Evolutionary conservation across 306 rosid species (phyloP).

Genomic region (Ammopiptanthus mongolicus): DNA sequence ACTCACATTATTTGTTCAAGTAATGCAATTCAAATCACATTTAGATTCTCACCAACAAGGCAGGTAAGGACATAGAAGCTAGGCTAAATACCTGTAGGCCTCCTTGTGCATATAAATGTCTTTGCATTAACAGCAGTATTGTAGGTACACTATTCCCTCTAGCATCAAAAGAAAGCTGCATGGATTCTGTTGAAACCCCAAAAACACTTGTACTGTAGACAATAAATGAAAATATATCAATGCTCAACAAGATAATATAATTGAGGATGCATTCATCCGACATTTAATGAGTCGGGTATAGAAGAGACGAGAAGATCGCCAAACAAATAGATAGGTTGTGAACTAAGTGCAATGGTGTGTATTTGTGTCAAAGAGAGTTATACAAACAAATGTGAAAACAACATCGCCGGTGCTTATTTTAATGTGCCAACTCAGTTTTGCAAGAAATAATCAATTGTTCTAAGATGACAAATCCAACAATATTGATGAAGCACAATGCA

Average conservation of each 20-base stretch:
- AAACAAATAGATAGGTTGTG: background rate
- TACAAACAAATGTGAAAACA: background rate
- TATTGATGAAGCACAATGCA: background rate
- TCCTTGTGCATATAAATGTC: conserved; percentile 76
- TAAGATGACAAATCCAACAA: background rate
- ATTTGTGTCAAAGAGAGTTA: background rate
- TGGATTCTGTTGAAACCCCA: conserved; percentile 97
- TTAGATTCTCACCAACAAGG: background rate
- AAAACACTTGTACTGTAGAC: conserved; percentile 77
- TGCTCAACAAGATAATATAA: conserved; percentile 17
- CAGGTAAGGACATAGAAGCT: conserved; percentile 7
- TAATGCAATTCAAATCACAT: background rate
- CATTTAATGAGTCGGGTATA: background rate
- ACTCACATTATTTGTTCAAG: background rate
- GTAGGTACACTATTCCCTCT: conserved; percentile 98
- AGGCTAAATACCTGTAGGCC: conserved; percentile 74
- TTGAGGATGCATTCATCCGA: background rate
- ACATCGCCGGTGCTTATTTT: background rate
- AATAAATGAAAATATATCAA: conserved; percentile 32
- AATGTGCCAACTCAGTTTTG: background rate
- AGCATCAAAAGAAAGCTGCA: conserved; percentile 98
- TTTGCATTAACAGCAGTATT: conserved; percentile 86
- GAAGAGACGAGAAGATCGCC: background rate
- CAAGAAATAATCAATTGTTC: background rate
- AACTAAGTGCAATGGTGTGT: background rate